phyloP scores from a whole-genome alignment of 148 eudicot species.

The Talinum fruticosum region DNA sequence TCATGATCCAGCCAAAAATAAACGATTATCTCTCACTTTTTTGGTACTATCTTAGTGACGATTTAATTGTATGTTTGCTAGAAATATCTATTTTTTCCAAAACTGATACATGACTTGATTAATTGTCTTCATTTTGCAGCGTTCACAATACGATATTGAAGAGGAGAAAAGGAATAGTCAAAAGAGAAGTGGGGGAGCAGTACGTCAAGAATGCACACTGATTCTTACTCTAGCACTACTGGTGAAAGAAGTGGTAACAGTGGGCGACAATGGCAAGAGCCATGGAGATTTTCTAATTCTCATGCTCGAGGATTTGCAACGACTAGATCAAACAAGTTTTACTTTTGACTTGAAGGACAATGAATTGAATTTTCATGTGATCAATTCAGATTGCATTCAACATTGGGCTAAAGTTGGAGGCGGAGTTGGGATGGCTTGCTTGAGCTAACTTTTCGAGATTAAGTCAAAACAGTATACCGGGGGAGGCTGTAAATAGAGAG shows the following conservation, averaged over 20 bases:
- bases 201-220: constrained; percentile 43
- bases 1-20: too few species aligned
- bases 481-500: background rate
- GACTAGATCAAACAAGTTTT: constrained; percentile 36
- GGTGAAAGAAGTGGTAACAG: constrained; percentile 45
- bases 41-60: too few species aligned
- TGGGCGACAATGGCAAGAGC: constrained; percentile 59
- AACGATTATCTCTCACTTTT: too few species aligned
- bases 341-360: background rate
- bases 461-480: background rate
- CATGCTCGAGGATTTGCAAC: constrained; percentile 49
- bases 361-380: background rate
- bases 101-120: background rate
- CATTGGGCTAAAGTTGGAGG: too few species aligned
- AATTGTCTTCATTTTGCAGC: constrained; percentile 39
- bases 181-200: constrained; percentile 32
- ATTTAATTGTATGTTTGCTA: too few species aligned
- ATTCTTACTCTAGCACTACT: constrained; percentile 34
- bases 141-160: constrained; percentile 66
- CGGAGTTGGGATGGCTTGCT: background rate
- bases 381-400: background rate
- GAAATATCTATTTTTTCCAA: too few species aligned
- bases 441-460: background rate
- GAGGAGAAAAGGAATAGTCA: constrained; percentile 61
- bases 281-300: constrained; percentile 47